A percentile compares a stretch with the other conserved stretches of the same genome.
These are phyloP conservation scores for Phlebiopsis gigantea DNA, from an alignment of 768 basidiomycete species.

Conservation along the genomic window DNA sequence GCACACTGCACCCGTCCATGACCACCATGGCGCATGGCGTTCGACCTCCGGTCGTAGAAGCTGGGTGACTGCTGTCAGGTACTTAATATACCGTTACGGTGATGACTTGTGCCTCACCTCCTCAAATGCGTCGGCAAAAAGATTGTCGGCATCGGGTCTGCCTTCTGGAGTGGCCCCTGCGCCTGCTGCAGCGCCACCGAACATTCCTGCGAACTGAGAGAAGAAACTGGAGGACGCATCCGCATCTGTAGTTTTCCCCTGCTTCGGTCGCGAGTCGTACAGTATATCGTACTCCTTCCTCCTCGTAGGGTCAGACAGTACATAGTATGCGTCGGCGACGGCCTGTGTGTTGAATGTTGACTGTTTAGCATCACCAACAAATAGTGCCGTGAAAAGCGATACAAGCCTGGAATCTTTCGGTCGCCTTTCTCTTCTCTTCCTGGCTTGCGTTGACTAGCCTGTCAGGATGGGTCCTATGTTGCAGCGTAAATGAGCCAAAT, in stretches of 20 bases:
- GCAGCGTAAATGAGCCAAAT: constrained; percentile 18
- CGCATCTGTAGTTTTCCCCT: constrained; percentile 57
- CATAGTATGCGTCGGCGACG: constrained; percentile 92
- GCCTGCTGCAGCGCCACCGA: constrained; percentile 38
- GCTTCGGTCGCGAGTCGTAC: constrained; percentile 46
- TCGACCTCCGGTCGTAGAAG: constrained; percentile 80
- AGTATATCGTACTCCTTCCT: constrained; percentile 69
- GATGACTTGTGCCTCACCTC: constrained; percentile 47
- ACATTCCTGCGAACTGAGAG: constrained; percentile 67
- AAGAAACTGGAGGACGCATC: constrained; percentile 73
- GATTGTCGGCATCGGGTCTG: constrained; percentile 71
- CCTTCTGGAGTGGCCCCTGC: constrained; percentile 29
- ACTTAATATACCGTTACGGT: too few relatives aligned
- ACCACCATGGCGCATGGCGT: constrained; percentile 66
- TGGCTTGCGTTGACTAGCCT: constrained; percentile 65
- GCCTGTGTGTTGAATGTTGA: constrained; percentile 46
- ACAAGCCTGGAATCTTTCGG: constrained; percentile 78
- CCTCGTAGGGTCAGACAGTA: constrained; percentile 74
- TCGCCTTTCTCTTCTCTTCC: constrained; percentile 67
- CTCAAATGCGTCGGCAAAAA: constrained; percentile 89
- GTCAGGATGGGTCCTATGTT: constrained; percentile 80
- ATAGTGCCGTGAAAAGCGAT: neutral
- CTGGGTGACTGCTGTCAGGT: constrained; percentile 27
- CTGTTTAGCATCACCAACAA: neutral
- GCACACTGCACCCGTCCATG: constrained; percentile 62